Conservation (phyloP, 257 asterid species). For the Phtheirospermum japonicum region DNA sequence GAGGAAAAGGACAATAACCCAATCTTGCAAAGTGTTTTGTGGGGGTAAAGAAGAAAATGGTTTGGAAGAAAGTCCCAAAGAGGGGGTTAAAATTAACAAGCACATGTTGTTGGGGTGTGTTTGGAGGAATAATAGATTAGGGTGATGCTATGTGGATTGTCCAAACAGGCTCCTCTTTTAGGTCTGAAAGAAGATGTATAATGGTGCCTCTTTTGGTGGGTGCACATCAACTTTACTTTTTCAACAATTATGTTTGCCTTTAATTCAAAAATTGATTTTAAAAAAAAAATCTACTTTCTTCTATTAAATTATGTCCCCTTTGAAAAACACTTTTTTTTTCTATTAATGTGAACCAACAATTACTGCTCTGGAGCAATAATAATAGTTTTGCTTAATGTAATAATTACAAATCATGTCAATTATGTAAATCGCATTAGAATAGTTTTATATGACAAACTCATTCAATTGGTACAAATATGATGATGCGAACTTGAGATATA, state of each 20-base stretch:
- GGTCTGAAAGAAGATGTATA: neutral
- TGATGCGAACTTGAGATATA: too few relatives aligned
- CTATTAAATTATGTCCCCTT: conserved; percentile 11
- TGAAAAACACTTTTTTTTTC: too few relatives aligned
- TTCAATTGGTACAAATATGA: too few relatives aligned
- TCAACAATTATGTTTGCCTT: conserved; percentile 3
- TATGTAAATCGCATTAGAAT: too few relatives aligned
- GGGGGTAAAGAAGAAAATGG: conserved; percentile 50
- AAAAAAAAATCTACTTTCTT: neutral
- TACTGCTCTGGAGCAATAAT: too few relatives aligned
- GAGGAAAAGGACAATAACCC: conserved; percentile 46
- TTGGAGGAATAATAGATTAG: conserved; percentile 65
- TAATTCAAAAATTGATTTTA: conserved; percentile 1
- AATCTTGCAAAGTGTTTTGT: conserved; percentile 46
- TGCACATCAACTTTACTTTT: conserved; percentile 40
- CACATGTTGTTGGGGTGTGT: conserved; percentile 35
- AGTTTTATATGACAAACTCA: too few relatives aligned
- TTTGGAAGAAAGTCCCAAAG: conserved; percentile 43
- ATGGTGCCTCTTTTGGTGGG: conserved; percentile 42
- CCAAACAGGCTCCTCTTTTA: too few relatives aligned
- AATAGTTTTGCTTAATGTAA: too few relatives aligned
- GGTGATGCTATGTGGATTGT: conserved; percentile 44
- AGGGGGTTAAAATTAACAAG: conserved; percentile 32
- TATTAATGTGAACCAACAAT: too few relatives aligned
- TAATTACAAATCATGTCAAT: too few relatives aligned